These are phyloP conservation scores for Stephanodiscus triporus DNA, from an alignment of 108 stramenopile genomes.

Conservation along the genomic window DNA sequence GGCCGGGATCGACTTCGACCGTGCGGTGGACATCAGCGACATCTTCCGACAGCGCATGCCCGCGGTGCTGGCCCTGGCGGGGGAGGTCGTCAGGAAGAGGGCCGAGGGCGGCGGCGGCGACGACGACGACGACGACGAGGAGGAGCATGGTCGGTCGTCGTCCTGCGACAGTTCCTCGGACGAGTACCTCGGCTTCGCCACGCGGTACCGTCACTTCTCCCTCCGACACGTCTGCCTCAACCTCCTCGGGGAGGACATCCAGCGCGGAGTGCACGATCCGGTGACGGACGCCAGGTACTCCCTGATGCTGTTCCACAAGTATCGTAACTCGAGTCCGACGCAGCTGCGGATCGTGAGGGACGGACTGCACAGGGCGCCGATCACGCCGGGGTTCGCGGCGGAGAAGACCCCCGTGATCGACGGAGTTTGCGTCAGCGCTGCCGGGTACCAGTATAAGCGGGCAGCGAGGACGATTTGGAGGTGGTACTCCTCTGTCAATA, in stretches of 20 bases:
- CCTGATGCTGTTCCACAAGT: conserved; percentile 53
- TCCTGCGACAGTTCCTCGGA: conserved; percentile 25
- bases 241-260: conserved; percentile 50
- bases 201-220: conserved; percentile 44
- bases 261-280: conserved; percentile 86
- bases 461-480: conserved; percentile 55
- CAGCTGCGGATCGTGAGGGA: conserved; percentile 51
- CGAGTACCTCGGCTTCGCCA: conserved; percentile 40
- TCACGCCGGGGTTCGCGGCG: conserved; percentile 46
- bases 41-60: conserved; percentile 53
- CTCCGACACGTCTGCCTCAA: conserved; percentile 52
- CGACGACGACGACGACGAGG: conserved; percentile 9
- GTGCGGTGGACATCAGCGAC: conserved; percentile 44
- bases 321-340: conserved; percentile 43
- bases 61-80: conserved; percentile 15
- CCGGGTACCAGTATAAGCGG: conserved; percentile 38
- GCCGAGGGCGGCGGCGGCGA: conserved; percentile 18
- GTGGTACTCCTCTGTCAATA: conserved; percentile 31
- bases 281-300: conserved; percentile 50
- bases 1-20: conserved; percentile 46
- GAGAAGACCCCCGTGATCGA: conserved; percentile 48
- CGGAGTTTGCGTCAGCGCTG: conserved; percentile 48
- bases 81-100: conserved; percentile 35
- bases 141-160: conserved; percentile 1
- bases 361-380: conserved; percentile 48